These are phyloP conservation scores for Auxenochlorella pyrenoidosa DNA, from an alignment of 139 green algal genomes.

Conservation along the genomic window DNA sequence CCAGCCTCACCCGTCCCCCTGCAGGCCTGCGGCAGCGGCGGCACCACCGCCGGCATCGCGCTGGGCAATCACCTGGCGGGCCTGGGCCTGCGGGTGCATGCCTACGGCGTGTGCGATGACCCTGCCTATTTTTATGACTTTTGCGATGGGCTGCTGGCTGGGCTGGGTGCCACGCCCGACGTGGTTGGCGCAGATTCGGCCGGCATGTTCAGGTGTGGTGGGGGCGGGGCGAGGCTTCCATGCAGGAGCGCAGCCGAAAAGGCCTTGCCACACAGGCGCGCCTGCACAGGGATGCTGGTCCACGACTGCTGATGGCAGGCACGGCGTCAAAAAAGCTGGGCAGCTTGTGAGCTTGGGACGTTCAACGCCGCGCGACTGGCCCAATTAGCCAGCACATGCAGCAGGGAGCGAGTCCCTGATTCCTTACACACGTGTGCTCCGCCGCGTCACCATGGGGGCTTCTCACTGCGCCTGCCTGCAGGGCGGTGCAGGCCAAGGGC, in stretches of 20 bases:
- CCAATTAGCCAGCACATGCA: no score
- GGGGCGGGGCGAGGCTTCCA: neutral
- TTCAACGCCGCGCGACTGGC: no score
- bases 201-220: slow-evolving; percentile 14
- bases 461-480: neutral
- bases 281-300: neutral
- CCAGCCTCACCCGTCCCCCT: neutral
- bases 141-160: slow-evolving; percentile 74
- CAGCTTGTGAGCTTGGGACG: no score
- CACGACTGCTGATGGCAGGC: no score
- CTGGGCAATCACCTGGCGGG: slow-evolving; percentile 76
- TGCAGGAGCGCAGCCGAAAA: no score
- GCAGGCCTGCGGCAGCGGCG: slow-evolving; percentile 91
- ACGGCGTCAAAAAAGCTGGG: no score
- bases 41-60: slow-evolving; percentile 88
- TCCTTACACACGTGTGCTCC: no score
- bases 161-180: slow-evolving; percentile 52
- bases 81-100: slow-evolving; percentile 52
- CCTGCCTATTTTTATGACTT: slow-evolving; percentile 89
- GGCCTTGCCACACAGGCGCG: no score
- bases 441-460: no score
- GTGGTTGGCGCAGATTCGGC: slow-evolving; percentile 7
- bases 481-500: slow-evolving; percentile 78
- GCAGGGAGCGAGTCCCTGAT: no score
- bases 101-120: slow-evolving; percentile 88